Percentiles rank a stretch among this genome's conserved stretches.
Conservation (phyloP, 331 rosid genomes). For the Arachis monticola region DNA sequence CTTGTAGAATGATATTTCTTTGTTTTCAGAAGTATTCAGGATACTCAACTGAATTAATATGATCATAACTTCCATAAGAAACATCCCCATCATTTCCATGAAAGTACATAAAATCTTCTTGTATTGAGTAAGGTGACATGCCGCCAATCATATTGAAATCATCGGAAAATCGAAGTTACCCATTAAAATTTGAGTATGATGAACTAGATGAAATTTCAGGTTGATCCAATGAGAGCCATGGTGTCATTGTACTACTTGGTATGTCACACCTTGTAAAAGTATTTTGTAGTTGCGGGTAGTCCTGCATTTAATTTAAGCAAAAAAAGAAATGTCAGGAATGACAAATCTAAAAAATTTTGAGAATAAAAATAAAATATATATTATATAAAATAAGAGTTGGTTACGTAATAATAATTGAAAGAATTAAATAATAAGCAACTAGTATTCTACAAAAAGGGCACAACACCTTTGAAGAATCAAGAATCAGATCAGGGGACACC, state of each 20-base stretch:
- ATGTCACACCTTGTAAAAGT: constrained; percentile 47
- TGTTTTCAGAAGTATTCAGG: constrained; percentile 51
- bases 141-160: constrained; percentile 49
- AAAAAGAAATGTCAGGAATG: constrained; percentile 13
- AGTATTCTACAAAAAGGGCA: not conserved
- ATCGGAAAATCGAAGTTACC: constrained; percentile 52
- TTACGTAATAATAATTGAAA: too few relatives aligned
- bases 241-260: constrained; percentile 42
- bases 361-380: too few relatives aligned
- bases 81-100: constrained; percentile 49
- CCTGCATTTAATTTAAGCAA: constrained; percentile 51
- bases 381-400: too few relatives aligned
- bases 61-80: constrained; percentile 60
- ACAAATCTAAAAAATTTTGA: constrained; percentile 1
- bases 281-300: constrained; percentile 59
- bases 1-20: constrained; percentile 38
- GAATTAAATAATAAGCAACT: not conserved
- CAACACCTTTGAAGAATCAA: constrained; percentile 84
- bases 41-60: constrained; percentile 48
- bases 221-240: constrained; percentile 59
- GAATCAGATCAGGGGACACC: constrained; percentile 76
- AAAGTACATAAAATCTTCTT: constrained; percentile 56
- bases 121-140: constrained; percentile 59
- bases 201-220: constrained; percentile 61
- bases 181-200: constrained; percentile 67